Evolutionary conservation across 2,329 filamentous ascomycete genomes (phyloP).

Genomic region (Aureobasidium sp.): DNA sequence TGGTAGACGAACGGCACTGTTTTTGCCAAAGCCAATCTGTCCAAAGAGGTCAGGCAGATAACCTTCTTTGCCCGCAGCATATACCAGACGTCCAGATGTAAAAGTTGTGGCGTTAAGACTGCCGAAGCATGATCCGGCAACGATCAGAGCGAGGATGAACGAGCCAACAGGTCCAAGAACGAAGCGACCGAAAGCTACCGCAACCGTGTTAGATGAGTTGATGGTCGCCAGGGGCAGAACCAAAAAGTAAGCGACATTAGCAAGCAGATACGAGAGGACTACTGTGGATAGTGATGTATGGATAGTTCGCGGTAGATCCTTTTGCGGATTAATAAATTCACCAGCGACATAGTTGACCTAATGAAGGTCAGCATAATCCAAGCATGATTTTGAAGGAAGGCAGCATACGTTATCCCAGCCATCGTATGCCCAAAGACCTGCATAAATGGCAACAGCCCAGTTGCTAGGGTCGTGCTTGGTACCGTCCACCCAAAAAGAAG

Average conservation of each 20-base stretch:
- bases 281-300: constrained; percentile 95
- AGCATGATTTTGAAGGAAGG: neutral
- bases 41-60: constrained; percentile 82
- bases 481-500: constrained; percentile 73
- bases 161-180: constrained; percentile 82
- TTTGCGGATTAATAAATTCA: constrained; percentile 85
- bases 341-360: constrained; percentile 96
- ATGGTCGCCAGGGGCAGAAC: constrained; percentile 76
- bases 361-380: neutral
- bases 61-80: constrained; percentile 89
- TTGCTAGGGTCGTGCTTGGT: constrained; percentile 72
- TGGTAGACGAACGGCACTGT: constrained; percentile 31
- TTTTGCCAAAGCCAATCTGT: constrained; percentile 62
- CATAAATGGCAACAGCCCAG: constrained; percentile 92
- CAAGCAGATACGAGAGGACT: constrained; percentile 81
- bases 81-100: constrained; percentile 84
- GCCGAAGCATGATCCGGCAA: constrained; percentile 87
- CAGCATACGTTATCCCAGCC: constrained; percentile 91
- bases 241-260: constrained; percentile 90
- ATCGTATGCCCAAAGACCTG: constrained; percentile 94
- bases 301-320: constrained; percentile 88
- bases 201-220: constrained; percentile 88
- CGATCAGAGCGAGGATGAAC: constrained; percentile 77
- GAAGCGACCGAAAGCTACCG: constrained; percentile 82
- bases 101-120: constrained; percentile 92